Evolutionary conservation across 768 basidiomycete genomes (phyloP), one percentile per base, ranked within the genome.

Genomic region (Leccinum ochraceum): DNA sequence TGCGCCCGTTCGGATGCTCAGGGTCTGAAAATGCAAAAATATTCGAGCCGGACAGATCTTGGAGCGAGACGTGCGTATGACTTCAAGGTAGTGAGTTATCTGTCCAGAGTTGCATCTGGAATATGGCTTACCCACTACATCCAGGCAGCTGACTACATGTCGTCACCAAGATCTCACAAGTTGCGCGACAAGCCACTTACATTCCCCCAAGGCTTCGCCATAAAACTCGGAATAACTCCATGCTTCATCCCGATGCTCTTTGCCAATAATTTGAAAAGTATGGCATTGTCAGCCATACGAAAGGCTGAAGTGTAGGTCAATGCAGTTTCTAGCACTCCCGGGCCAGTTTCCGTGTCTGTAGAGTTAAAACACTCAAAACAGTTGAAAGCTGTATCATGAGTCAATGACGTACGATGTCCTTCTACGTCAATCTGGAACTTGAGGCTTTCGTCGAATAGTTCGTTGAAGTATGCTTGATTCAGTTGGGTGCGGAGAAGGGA

Each of bases 201-300:
- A 69, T 93, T 87, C 34, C 87, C 88, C 91, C 93, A 97, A 26
- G 95, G 95, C 68, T 98, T 98, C 0, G 95, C 95, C 96, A 98
- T 98, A 76, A 99, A 99, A 61, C 93, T 96, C 1, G 97, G 96
- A 42, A 94, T 83, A 58, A 99, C 80, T 9, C 90, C 91, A 64
- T 90, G 81, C 71, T 88, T 86, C 83, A 97, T 91, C 0, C 96
- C 96, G 2, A 96, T 77, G 60, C 93, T 93, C 80, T 98, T 98
- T 3, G 93, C 91, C 14, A 92, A 74, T 65, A 88, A 91, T 73
- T 99, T 99, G 84, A 93, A 99, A 52, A 99, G 77, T 56, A 88
- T 83, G 0, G 95, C 95, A 69, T 94, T 95, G 69, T 96, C 94
- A 1, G 92, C 94, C 86, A 95, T 94, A 54, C 88, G 80, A 34